phyloP scores from a whole-genome alignment of 495 filamentous ascomycete genomes.

The Neurospora tetrasperma region DNA sequence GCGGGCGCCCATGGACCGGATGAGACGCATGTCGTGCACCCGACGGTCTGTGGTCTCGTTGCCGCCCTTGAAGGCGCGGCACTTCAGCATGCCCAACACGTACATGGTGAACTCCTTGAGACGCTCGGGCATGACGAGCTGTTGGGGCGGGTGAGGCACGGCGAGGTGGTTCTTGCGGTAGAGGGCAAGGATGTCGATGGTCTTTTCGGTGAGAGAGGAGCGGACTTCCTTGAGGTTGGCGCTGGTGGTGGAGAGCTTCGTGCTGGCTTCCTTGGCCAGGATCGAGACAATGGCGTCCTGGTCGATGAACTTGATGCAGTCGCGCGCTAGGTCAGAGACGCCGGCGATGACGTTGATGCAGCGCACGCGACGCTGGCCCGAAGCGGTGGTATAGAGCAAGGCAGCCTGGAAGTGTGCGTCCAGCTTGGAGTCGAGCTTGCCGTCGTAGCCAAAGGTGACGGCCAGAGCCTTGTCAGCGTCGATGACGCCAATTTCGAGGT shows the following conservation, averaged over 20 bases:
- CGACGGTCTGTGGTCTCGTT: conserved; percentile 85
- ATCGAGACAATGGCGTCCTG: conserved; percentile 85
- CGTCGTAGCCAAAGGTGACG: conserved; percentile 91
- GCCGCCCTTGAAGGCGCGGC: conserved; percentile 87
- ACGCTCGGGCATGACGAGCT: conserved; percentile 90
- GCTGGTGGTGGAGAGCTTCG: conserved; percentile 59
- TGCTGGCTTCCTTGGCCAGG: conserved; percentile 85
- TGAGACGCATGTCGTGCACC: conserved; percentile 81
- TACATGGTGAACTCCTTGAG: conserved; percentile 98
- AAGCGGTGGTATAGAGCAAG: conserved; percentile 84
- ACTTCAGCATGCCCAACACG: conserved; percentile 87
- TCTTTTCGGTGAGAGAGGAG: conserved; percentile 78
- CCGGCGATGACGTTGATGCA: conserved; percentile 90
- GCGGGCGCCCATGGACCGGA: conserved; percentile 72
- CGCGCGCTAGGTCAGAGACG: conserved; percentile 72
- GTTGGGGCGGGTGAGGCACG: conserved; percentile 74
- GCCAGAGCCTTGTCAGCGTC: conserved; percentile 90
- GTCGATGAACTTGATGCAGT: conserved; percentile 83
- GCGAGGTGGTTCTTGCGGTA: conserved; percentile 85
- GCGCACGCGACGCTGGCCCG: conserved; percentile 79
- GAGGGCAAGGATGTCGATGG: conserved; percentile 83
- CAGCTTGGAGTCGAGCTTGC: conserved; percentile 89
- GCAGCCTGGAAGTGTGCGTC: conserved; percentile 98
- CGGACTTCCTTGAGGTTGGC: conserved; percentile 79
- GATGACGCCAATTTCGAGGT: conserved; percentile 87